Conservation (phyloP, 2,329 filamentous ascomycete species). For the Magnaporthales sp. region DNA sequence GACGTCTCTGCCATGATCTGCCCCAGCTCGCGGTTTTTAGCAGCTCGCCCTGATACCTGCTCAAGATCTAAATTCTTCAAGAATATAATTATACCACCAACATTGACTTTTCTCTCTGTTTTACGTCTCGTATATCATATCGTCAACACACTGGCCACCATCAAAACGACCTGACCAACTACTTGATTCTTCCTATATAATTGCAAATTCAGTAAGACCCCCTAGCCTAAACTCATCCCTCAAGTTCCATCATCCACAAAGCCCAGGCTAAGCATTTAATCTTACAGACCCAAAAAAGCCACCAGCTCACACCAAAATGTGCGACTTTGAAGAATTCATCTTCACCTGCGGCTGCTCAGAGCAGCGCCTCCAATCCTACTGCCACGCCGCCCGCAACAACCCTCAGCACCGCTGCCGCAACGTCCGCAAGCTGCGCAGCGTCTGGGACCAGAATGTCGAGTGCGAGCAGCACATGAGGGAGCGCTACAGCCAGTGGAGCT, state of each 20-base stretch:
- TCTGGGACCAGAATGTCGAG: constrained; percentile 44
- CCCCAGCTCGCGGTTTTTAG: neutral
- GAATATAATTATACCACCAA: neutral
- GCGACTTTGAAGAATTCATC: constrained; percentile 60
- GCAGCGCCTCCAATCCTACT: constrained; percentile 56
- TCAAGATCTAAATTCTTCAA: neutral
- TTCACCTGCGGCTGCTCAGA: constrained; percentile 57
- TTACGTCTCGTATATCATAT: neutral
- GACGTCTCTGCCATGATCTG: neutral
- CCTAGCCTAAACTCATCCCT: no score
- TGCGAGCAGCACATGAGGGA: constrained; percentile 37
- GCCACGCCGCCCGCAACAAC: constrained; percentile 68
- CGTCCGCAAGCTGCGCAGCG: constrained; percentile 55
- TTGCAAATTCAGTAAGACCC: neutral
- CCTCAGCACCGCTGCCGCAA: constrained; percentile 60
- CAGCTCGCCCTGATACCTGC: neutral
- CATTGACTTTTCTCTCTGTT: neutral
- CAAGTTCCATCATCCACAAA: no score
- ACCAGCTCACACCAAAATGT: constrained; percentile 40
- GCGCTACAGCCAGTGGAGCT: constrained; percentile 4
- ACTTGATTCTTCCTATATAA: neutral
- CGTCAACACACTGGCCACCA: neutral
- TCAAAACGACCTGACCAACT: neutral
- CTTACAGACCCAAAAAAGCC: neutral
- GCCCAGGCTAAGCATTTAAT: no score